phyloP scores from a whole-genome alignment of 345 rosid species.

The Sisymbrium irio region DNA sequence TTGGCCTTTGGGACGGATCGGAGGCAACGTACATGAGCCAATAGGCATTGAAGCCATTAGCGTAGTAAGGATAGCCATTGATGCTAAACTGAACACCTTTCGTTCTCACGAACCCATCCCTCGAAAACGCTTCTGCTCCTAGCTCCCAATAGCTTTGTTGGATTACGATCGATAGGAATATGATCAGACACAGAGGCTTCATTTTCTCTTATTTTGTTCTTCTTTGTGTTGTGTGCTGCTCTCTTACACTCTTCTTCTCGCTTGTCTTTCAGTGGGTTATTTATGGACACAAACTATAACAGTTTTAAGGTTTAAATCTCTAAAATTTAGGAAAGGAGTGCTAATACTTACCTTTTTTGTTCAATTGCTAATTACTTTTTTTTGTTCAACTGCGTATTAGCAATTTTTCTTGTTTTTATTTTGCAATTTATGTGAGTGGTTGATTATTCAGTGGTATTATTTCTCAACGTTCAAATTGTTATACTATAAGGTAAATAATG shows the following conservation, averaged over 20 bases:
- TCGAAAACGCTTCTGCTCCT: constrained; percentile 40
- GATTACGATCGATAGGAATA: constrained; percentile 37
- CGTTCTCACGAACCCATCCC: constrained; percentile 60
- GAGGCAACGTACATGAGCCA: constrained; percentile 86
- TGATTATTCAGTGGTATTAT: neutral
- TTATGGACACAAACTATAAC: constrained; percentile 25
- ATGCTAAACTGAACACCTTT: constrained; percentile 61
- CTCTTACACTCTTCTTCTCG: constrained; percentile 1
- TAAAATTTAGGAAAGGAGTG: no score
- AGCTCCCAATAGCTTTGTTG: constrained; percentile 29
- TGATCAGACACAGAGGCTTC: constrained; percentile 41
- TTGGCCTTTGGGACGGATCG: constrained; percentile 61
- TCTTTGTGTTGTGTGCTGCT: neutral
- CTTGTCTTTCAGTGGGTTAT: constrained; percentile 25
- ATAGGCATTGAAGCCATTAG: constrained; percentile 91
- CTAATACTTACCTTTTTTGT: no score
- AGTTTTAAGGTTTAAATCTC: neutral
- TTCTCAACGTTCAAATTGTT: neutral
- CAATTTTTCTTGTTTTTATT: no score
- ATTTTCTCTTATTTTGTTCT: constrained; percentile 18
- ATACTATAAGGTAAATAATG: neutral
- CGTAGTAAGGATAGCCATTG: constrained; percentile 71
- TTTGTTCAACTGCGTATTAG: no score
- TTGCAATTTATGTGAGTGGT: neutral
- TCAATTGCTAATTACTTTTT: no score